Conservation (phyloP, 768 basidiomycete species). For the Wakefieldia striispora region DNA sequence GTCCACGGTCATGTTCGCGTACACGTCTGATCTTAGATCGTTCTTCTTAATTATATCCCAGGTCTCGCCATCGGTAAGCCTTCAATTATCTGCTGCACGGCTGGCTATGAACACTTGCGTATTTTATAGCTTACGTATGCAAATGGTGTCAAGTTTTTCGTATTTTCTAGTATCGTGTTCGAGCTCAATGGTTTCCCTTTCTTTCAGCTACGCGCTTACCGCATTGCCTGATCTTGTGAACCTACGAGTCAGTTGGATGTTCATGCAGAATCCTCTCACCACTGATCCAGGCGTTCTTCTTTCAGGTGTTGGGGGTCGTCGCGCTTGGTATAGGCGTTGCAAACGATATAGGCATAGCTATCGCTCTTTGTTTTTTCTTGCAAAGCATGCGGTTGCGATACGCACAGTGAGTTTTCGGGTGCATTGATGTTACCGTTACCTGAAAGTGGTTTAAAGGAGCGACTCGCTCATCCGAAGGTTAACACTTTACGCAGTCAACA, state of each 20-base stretch:
- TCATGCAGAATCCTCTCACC: neutral
- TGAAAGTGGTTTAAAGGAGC: conserved; percentile 33
- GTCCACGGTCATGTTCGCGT: neutral
- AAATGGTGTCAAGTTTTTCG: conserved; percentile 36
- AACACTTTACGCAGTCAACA: conserved; percentile 60
- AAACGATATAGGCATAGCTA: conserved; percentile 52
- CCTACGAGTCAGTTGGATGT: conserved; percentile 41
- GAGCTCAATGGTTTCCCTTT: neutral
- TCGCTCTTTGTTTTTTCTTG: conserved; percentile 52
- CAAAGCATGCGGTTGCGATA: conserved; percentile 52
- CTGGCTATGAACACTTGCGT: neutral
- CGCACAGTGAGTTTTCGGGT: conserved; percentile 33
- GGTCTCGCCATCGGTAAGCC: conserved; percentile 41
- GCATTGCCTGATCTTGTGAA: conserved; percentile 40
- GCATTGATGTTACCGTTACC: too few relatives aligned
- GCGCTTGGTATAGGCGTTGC: conserved; percentile 49
- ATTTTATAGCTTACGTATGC: conserved; percentile 40
- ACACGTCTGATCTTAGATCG: neutral
- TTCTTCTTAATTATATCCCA: conserved; percentile 5
- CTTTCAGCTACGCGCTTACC: conserved; percentile 39
- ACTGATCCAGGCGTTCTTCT: neutral
- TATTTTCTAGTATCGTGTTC: neutral
- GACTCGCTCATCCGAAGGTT: conserved; percentile 57
- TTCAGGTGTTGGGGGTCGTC: conserved; percentile 44
- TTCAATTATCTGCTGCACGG: neutral